phyloP scores from a whole-genome alignment of 2,329 filamentous ascomycete species.

The Colletotrichum karsti region DNA sequence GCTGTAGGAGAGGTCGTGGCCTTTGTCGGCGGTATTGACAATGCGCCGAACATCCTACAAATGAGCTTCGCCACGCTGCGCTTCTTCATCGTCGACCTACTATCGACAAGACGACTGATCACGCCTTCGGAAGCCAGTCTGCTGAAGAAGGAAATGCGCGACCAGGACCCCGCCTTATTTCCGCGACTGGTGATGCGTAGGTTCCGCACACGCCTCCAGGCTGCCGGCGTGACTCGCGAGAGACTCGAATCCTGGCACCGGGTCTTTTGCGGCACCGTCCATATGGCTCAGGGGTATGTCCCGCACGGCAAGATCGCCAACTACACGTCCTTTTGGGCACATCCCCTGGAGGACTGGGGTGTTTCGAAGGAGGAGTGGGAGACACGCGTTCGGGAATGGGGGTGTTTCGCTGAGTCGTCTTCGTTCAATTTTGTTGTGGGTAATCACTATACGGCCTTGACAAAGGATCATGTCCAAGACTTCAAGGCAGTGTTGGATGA shows the following conservation, averaged over 20 bases:
- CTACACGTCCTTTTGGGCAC: background rate
- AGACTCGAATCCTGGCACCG: background rate
- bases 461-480: background rate
- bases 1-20: background rate
- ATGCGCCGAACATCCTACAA: conserved; percentile 6
- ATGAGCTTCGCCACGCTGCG: conserved; percentile 11
- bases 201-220: background rate
- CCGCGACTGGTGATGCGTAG: background rate
- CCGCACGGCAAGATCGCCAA: background rate
- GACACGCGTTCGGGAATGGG: background rate
- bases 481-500: background rate
- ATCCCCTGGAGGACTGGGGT: background rate
- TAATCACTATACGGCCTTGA: background rate
- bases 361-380: background rate
- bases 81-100: conserved; percentile 12
- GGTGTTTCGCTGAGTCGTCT: background rate
- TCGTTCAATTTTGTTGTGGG: background rate
- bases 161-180: background rate
- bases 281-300: background rate
- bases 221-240: background rate
- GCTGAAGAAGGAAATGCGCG: background rate
- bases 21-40: conserved; percentile 7
- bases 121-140: background rate
- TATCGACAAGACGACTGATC: background rate
- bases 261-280: background rate